Evolutionary conservation across 2,329 filamentous ascomycete genomes (phyloP), one percentile per base, ranked within the genome.

Genomic region (Pestalotiopsis sp.): DNA sequence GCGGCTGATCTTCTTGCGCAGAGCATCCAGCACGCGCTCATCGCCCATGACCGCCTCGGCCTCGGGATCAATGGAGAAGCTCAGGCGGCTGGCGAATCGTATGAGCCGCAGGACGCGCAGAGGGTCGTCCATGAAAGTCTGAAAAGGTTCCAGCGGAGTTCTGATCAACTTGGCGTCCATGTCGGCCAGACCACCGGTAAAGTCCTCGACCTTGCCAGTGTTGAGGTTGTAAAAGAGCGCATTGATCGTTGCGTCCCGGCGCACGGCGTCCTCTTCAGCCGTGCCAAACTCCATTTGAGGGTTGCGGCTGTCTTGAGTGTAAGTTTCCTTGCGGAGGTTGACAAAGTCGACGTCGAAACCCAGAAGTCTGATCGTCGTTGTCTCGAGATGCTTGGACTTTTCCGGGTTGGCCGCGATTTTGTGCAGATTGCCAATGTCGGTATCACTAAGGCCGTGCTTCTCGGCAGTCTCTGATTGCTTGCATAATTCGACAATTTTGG

Each of bases 341-440:
- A 99, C 96, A 75, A 99, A 90, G 77, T 99, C 95, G 61, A 98
- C 87, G 75, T 98, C 95, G 62, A 97, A 85, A 0, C 92, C 94
- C 75, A 97, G 90, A 68, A 98, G 89, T 71, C 86, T 92, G 26
- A 92, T 94, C 10, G 94, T 97, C 62, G 94, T 92, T 0, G 95
- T 98, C 80, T 97, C 95, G 14, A 98, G 87, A 77, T 98, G 93
- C 81, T 98, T 98, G 22, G 94, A 97, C 81, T 97, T 98, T 75
- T 98, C 94, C 0, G 94, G 95, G 77, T 98, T 98, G 67, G 91
- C 91, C 65, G 92, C 91, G 72, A 98, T 95, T 78, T 94, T 97
- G 84, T 98, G 92, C 39, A 98, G 84, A 70, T 88, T 91, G 63
- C 92, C 91, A 65, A 96, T 84, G 67, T 91, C 90, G 65, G 86